Evolutionary conservation across 2,329 filamentous ascomycete genomes (phyloP), one percentile per base, ranked within the genome.

Genomic region (Emergomyces pasteurianus): DNA sequence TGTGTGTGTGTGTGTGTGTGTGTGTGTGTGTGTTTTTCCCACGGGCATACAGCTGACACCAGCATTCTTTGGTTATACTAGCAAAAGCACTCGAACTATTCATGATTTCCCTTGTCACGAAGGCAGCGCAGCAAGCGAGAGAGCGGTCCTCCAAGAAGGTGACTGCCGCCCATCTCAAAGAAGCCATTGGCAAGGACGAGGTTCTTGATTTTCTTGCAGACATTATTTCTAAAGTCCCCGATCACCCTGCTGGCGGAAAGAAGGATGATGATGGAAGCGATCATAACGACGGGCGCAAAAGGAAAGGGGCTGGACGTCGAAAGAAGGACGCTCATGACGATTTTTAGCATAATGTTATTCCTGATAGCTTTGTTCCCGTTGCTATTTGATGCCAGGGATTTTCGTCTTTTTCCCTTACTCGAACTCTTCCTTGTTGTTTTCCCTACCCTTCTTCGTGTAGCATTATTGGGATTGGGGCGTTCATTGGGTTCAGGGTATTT

Each of bases 1-100:
- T n/a, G n/a, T n/a, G n/a, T n/a, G n/a, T n/a, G n/a, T n/a, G n/a
- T n/a, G n/a, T n/a, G n/a, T n/a, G n/a, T n/a, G n/a, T n/a, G n/a
- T n/a, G n/a, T n/a, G n/a, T n/a, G n/a, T n/a, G n/a, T n/a, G n/a
- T 21, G 52, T 54, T 53, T 31, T 60, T 54, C 6, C 42, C 26
- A 21, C 40, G 21, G 34, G 26, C 43, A n/a, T n/a, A 43, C 28
- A 12, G 58, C 63, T 66, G 16, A 61, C 64, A 46, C 64, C 67
- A 64, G 73, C 65, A 26, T 21, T 50, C 18, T 59, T 36, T 38
- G 42, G n/a, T 40, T 42, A 9, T 28, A 65, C 63, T 66, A 86
- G 90, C 90, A 67, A 96, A 96, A 79, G 94, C 94, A 18, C 81
- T 99, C 7, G 94, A 99, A 77, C 81, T 99, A 9, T 99, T 99